phyloP scores from a whole-genome alignment of 306 rosid species.

The Lagenaria siceraria region DNA sequence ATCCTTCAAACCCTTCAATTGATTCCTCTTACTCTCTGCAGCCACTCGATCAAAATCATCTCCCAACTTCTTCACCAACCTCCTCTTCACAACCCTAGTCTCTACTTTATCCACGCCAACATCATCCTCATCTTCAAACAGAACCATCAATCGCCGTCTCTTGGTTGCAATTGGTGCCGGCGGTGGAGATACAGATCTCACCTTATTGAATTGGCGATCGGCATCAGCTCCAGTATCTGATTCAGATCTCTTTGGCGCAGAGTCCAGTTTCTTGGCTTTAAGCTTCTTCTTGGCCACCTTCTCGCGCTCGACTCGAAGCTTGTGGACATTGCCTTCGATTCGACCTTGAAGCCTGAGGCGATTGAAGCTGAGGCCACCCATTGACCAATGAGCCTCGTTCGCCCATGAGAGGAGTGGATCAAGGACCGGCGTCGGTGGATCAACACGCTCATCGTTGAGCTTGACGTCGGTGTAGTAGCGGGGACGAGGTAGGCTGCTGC shows the following conservation, averaged over 20 bases:
- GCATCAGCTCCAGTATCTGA: neutral
- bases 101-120: constrained; percentile 1
- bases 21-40: constrained; percentile 14
- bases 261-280: neutral
- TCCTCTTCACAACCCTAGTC: neutral
- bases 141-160: constrained; percentile 28
- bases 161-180: constrained; percentile 49
- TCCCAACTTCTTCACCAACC: constrained; percentile 67
- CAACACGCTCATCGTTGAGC: constrained; percentile 47
- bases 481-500: constrained; percentile 83
- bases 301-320: constrained; percentile 48
- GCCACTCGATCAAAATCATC: constrained; percentile 82
- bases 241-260: neutral
- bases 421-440: constrained; percentile 45
- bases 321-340: constrained; percentile 58
- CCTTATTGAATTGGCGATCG: neutral
- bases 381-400: constrained; percentile 89
- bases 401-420: constrained; percentile 68
- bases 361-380: constrained; percentile 72
- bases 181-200: constrained; percentile 33
- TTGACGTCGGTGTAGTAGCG: constrained; percentile 61
- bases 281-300: constrained; percentile 11
- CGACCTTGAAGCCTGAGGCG: constrained; percentile 75
- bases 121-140: constrained; percentile 21
- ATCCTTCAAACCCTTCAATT: constrained; percentile 2